Evolutionary conservation across 805 yeast genomes (phyloP).

Genomic region (Dipodascopsis uninucleata): DNA sequence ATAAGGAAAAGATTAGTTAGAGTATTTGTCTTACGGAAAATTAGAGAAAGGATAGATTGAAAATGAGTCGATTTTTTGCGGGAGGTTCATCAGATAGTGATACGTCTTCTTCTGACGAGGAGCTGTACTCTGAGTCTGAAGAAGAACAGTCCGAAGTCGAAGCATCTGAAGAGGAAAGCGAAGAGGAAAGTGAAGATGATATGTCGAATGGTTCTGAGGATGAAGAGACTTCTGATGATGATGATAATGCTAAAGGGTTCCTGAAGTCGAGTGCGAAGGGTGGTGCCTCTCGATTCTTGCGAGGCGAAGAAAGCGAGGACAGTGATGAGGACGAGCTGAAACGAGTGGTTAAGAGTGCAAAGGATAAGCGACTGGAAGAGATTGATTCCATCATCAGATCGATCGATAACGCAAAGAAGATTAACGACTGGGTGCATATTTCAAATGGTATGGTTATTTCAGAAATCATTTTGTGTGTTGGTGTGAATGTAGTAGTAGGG

Average conservation of each 20-base stretch:
- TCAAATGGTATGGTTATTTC: slow-evolving; percentile 39
- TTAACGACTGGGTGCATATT: slow-evolving; percentile 75
- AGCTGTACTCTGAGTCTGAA: slow-evolving; percentile 43
- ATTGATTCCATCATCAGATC: slow-evolving; percentile 62
- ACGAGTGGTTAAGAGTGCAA: slow-evolving; percentile 87
- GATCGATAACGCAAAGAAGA: slow-evolving; percentile 64
- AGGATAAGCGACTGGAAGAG: slow-evolving; percentile 88
- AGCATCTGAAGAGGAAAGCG: slow-evolving; percentile 38
- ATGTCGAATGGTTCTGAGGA: slow-evolving; percentile 38
- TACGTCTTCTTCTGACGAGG: slow-evolving; percentile 61
- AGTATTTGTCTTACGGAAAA: not conserved
- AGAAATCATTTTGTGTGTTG: too few relatives aligned
- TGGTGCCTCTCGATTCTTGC: slow-evolving; percentile 39
- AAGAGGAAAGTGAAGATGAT: slow-evolving; percentile 45
- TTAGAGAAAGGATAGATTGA: not conserved
- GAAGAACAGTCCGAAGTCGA: slow-evolving; percentile 36
- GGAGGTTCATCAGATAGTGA: slow-evolving; percentile 51
- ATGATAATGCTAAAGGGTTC: slow-evolving; percentile 33
- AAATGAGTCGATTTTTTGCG: slow-evolving; percentile 90
- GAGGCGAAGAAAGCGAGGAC: slow-evolving; percentile 40
- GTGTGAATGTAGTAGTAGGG: not conserved
- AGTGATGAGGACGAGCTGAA: slow-evolving; percentile 59
- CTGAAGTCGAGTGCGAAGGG: slow-evolving; percentile 36
- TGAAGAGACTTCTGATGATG: slow-evolving; percentile 37
- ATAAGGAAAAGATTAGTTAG: not conserved